Evolutionary conservation across 768 basidiomycete genomes (phyloP), one percentile per base, ranked within the genome.

Genomic region (Boletus patriciae): DNA sequence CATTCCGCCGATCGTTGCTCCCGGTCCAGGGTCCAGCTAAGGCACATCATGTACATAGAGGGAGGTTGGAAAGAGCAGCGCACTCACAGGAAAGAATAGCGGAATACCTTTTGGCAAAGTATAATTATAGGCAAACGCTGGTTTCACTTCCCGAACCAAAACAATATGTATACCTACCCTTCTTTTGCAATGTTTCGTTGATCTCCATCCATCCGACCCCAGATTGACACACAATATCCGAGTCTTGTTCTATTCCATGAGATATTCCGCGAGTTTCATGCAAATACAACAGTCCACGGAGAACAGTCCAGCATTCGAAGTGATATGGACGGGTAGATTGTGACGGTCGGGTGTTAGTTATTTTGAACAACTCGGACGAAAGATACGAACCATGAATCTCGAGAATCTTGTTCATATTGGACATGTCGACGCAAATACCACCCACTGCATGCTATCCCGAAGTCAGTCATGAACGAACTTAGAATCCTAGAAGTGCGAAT

Each of bases 1-100:
- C 88, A 93, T 93, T 0, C 91, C 91, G 10, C 92, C 91, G 36
- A 93, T 84, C 0, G 89, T 93, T 1, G 92, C 92, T 25, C 85
- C 82, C 0, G 88, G 90, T 11, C 79, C 90, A 1, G 88, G 88
- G 60, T 90, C 88, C 36, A 90, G 78, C 88, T 90, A 59, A 21
- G 19, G 19, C 11, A 58, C 11, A 19, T 46, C 4, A 58, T 21
- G 11, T 45, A 11, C 29, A 13, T 16, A n/a, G 5, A 38, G 11
- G 10, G 21, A 54, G 10, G 25, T 18, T 2, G 6, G 36, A 19
- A 16, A 36, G 13, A 31, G 3, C 3, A 29, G 13, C 9, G 15
- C 23, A 65, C 79, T 43, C 64, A 92, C 87, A 0, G 92, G 92
- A 67, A 93, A 93, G 76, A 94, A 94, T 11, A 95, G 66, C 2